Base-by-base conservation (phyloP, 805 yeast genomes). In the Nakazawaea ishiwadae region DNA sequence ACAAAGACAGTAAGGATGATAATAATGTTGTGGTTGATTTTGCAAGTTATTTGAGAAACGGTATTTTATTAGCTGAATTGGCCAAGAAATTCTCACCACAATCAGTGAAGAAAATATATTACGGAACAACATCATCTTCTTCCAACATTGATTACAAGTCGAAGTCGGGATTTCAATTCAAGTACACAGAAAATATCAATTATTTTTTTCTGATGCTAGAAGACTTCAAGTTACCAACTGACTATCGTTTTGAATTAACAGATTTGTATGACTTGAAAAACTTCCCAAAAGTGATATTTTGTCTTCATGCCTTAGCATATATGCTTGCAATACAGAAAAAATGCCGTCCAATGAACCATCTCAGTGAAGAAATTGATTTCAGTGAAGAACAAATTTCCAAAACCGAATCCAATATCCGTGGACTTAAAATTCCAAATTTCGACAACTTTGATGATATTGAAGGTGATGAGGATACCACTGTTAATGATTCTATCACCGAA, bases 241-340 rank as follows among this genome's bases (percentile, higher is more conserved):
- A 89, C 41, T 93, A 90, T 59, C 74, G 84, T 37, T 93, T 93
- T 57, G 99, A 91, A 58, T 73, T 90, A 44, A 89, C 96, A 3
- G 99, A 93, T 60, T 69, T 93, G 28, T 93, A 89, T 62, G 97
- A 93, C 55, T 82, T 83, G 55, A 90, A 88, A 54, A 85, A 91
- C 55, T 75, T 90, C 16, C 98, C 98, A 12, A 90, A 87, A 55
- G 98, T 93, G 19, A 84, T 93, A 56, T 89, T 88, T 61, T 90
- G 97, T 51, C 62, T 93, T 28, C 96, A 91, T 64, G 96, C 96
- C 2, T 63, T 91, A 48, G 80, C 89, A 38, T 86, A 77, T 50
- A 77, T 87, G 56, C 68, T 93, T 42, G 72, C 81, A 45, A 69
- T 71, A 50, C 68, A 77, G 20, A 72, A 75, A 19, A 62, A 64